Conservation (phyloP, 2,329 filamentous ascomycete genomes). For the Thielaviopsis ethacetica region DNA sequence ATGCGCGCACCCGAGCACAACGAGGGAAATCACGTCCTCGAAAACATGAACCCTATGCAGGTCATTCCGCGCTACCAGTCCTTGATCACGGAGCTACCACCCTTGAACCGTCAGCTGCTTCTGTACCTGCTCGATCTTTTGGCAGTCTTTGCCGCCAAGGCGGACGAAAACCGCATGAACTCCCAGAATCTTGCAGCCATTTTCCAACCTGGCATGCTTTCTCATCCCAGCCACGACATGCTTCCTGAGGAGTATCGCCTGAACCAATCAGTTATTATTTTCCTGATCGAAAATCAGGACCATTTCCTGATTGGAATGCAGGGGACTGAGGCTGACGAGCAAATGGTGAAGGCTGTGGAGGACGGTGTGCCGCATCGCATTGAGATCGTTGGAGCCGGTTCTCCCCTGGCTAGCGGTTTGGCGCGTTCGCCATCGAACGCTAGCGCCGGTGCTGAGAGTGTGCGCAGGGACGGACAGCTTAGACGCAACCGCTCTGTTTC, state of each 20-base stretch:
- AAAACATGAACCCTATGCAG: conserved; percentile 42
- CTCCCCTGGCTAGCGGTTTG: conserved; percentile 29
- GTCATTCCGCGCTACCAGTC: conserved; percentile 75
- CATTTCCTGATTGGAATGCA: conserved; percentile 98
- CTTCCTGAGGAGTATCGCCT: conserved; percentile 82
- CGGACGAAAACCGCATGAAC: conserved; percentile 93
- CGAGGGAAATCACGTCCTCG: conserved; percentile 52
- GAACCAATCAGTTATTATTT: conserved; percentile 93
- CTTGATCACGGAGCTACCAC: conserved; percentile 82
- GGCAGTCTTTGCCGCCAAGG: conserved; percentile 92
- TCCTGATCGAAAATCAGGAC: conserved; percentile 95
- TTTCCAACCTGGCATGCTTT: conserved; percentile 92
- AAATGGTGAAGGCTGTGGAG: conserved; percentile 45
- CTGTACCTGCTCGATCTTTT: conserved; percentile 92
- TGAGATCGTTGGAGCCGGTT: conserved; percentile 3
- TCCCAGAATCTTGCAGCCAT: conserved; percentile 89
- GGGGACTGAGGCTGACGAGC: conserved; percentile 91
- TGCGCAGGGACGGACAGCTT: conserved; percentile 63
- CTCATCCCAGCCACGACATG: conserved; percentile 90
- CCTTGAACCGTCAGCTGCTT: conserved; percentile 80
- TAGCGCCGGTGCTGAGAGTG: conserved; percentile 75
- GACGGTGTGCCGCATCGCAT: conserved; percentile 44
- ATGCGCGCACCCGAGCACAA: conserved; percentile 57
- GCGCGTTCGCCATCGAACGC: conserved; percentile 71
- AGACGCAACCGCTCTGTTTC: conserved; percentile 84